Evolutionary conservation across 768 basidiomycete species (phyloP), one percentile per base, ranked within the genome.

Genomic region (Neoboletus subvelutipes): DNA sequence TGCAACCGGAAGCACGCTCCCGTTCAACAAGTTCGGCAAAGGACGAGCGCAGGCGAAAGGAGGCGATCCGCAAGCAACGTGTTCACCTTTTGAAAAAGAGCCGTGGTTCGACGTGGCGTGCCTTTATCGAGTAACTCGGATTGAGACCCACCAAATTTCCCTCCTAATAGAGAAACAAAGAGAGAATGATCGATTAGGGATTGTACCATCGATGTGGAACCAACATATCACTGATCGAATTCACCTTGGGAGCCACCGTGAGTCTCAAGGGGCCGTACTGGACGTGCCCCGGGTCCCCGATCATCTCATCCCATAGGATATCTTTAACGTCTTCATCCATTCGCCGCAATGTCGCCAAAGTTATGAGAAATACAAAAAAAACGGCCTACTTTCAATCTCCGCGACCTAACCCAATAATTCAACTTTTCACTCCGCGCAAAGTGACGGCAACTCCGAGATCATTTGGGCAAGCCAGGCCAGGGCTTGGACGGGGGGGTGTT

Each of bases 21-120:
- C 78, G 68, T 69, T 90, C 86, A 11, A 91, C 83, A 28, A 78
- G 73, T 64, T 90, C 86, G 3, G 85, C 84, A 18, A n/a, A 90
- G 76, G 54, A 85, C 78, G 9, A 90, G 75, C 10, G 82, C 80
- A 17, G 86, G 87, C 39, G 85, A 89, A 67, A 89, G 90, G 4
- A 89, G 75, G 59, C 87, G 85, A 69, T 90, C 87, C 48, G 87
- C 88, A 22, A 90, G 75, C 11, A 88, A 76, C 15, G 85, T 87
- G 58, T 83, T 87, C 29, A 87, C 84, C 86, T 88, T 68, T 39
- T 1, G 46, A n/a, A 41, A 45, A 20, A 45, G 34, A 51, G 42
- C 13, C 17, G 3, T 40, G 28, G 31, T 43, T 42, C 37, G 33
- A 41, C 18, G 13, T 40, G 40, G 34, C 11, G 31, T 22, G 7